These are phyloP conservation scores for Neocucurbitaria cava DNA, from an alignment of 2,329 filamentous ascomycete genomes.

Conservation along the genomic window DNA sequence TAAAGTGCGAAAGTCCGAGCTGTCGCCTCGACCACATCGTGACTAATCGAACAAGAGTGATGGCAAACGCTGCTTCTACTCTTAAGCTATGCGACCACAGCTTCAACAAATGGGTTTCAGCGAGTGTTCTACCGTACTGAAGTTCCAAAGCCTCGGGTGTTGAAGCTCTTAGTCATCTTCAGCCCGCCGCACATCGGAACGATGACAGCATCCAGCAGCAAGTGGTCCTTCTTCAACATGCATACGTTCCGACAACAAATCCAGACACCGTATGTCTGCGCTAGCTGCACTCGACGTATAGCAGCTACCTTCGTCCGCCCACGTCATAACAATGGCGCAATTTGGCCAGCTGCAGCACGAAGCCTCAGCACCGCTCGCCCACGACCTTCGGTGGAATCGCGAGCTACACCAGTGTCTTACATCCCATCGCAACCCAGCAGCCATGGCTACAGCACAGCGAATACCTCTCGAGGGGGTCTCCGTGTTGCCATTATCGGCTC, in stretches of 20 bases:
- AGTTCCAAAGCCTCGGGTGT: not conserved
- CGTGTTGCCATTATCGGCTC: constrained; percentile 90
- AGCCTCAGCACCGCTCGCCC: constrained; percentile 6
- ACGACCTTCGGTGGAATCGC: constrained; percentile 12
- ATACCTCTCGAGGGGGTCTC: constrained; percentile 58
- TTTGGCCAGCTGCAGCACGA: constrained; percentile 3
- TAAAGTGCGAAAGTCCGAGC: constrained; percentile 9
- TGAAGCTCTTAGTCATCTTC: not conserved
- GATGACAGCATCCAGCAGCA: constrained; percentile 11
- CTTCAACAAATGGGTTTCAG: not conserved
- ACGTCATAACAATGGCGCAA: not conserved
- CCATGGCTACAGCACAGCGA: constrained; percentile 35
- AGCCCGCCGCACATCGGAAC: constrained; percentile 1
- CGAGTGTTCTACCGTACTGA: not conserved
- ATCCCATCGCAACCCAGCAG: not conserved
- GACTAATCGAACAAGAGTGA: constrained; percentile 7
- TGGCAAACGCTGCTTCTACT: not conserved
- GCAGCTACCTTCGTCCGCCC: constrained; percentile 1
- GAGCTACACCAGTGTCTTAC: not conserved
- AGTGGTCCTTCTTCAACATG: constrained; percentile 31
- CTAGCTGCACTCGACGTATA: constrained; percentile 34
- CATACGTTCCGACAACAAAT: constrained; percentile 19
- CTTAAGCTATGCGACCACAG: not conserved
- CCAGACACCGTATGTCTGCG: constrained; percentile 30
- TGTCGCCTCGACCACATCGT: constrained; percentile 8